A percentile compares a stretch with the other conserved stretches of the same genome.
Conservation (phyloP, 179 eudicot genomes). For the Silene vulgaris region DNA sequence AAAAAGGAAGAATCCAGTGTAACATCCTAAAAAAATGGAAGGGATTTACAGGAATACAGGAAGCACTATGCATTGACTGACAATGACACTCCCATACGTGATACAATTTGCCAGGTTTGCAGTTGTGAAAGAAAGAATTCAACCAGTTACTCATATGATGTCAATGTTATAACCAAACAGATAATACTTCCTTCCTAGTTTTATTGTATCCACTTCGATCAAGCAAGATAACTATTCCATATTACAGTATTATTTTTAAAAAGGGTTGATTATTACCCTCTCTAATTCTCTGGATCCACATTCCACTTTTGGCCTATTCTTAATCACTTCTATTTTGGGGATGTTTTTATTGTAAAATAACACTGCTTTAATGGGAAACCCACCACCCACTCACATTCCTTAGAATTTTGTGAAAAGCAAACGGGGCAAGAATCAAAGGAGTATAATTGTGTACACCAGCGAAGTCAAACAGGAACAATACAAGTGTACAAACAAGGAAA, state of each 20-base stretch:
- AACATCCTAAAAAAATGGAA: neutral
- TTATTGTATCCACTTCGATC: neutral
- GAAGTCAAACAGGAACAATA: neutral
- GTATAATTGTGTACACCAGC: neutral
- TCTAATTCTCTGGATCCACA: neutral
- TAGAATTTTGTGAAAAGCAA: neutral
- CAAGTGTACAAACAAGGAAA: neutral
- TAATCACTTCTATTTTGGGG: neutral
- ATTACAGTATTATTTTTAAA: too few relatives aligned
- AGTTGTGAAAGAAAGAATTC: too few relatives aligned
- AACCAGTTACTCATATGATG: neutral
- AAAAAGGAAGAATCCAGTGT: neutral
- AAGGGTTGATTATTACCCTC: neutral
- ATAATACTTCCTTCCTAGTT: neutral
- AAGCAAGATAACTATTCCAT: neutral
- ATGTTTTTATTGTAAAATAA: too few relatives aligned
- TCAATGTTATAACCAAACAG: slow-evolving; percentile 5
- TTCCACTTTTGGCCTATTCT: neutral
- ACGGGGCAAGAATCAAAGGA: neutral
- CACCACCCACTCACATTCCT: neutral
- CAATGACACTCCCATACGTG: neutral
- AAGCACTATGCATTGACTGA: neutral
- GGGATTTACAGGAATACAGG: neutral
- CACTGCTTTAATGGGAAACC: neutral
- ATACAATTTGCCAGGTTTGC: too few relatives aligned